Base-by-base conservation (phyloP, 2,329 filamentous ascomycete species). In the Sporothrix humicola region DNA sequence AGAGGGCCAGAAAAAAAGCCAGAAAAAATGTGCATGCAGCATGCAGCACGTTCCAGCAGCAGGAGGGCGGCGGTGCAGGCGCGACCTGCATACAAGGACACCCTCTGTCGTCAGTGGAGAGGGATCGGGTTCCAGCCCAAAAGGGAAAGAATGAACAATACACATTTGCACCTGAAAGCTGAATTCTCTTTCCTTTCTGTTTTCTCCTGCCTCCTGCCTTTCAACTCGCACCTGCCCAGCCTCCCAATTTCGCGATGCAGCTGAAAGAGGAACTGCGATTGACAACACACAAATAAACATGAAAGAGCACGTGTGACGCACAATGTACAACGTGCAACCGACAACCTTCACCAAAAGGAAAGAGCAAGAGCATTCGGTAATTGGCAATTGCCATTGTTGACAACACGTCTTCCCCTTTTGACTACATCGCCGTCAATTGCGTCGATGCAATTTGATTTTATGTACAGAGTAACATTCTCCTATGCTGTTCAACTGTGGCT, bases 31-130 rank as follows among this genome's bases (percentile, higher is more conserved):
- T 61, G 54, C 54, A 73, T 59, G 20, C 20, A 26, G 50, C 68
- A 48, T 46, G 50, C 68, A 65, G 74, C 74, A 71, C 10, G 44
- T 68, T 74, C 73, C 74, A 74, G 73, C 73, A 73, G 73, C 26
- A 2, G 20, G 61, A 23, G 59, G 46, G 73, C 73, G 75, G 75
- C 75, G 63, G 75, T 73, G 75, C 73, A 76, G 44, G 63, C 68
- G 56, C 69, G 71, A 75, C 73, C 74, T 74, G 73, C 74, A 73
- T 75, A 48, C 42, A 69, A 46, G 66, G 23, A 69, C 66, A 58
- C 66, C 66, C 66, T 69, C 66, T 69, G 23, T 58, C 48, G 50
- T 54, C 50, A 44, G 26, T 66, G 37, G 2, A 26, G 63, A 37
- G 31, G 31, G 26, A 31, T 69, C 66, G 66, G 68, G 52, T 59